Evolutionary conservation across 306 rosid species (phyloP), one percentile per base, ranked within the genome.

Genomic region (Adenanthera pavonina): DNA sequence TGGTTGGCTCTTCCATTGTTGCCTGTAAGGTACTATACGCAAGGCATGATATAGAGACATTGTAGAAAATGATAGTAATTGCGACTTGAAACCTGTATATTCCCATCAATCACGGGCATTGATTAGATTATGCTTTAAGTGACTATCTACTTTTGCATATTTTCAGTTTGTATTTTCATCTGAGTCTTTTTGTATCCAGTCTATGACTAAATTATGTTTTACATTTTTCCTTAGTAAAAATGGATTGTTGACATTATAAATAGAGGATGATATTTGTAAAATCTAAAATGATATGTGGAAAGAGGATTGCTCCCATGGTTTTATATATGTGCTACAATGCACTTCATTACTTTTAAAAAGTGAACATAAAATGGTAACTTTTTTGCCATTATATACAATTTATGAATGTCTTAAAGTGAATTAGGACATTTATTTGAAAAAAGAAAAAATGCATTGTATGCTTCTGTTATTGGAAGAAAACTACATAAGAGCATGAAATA

Each of bases 111-210:
- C 48, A 35, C 69, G 47, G 49, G 35, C 84, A 57, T 40, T 7
- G 62, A 19, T n/a, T 19, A 47, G 38, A 33, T 8, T 78, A 25
- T 33, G 51, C 72, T 64, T 52, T n/a, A 8, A 25, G 20, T 46
- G 48, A 57, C 59, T 36, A n/a, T 56, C 34, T 35, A 25, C 52
- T 49, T 41, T 10, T 43, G 5, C 25, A 43, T 40, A 7, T 38
- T 20, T 25, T 40, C 49, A 38, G 7, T 67, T 67, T 62, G 69
- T 62, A 62, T 62, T 41, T 36, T 36, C 46, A 36, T 62, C 30
- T 64, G 53, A 44, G 78, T 72, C 69, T 61, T 80, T 80, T 35
- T 25, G 16, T 68, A 40, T 44, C 62, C 67, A 38, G 40, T 79
- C 69, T 60, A 20, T 56, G 70, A 41, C 16, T 60, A 25, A 48